Base-by-base conservation (phyloP, 1,139 yeast genomes). In the Barnettozyma hawaiiensis region DNA sequence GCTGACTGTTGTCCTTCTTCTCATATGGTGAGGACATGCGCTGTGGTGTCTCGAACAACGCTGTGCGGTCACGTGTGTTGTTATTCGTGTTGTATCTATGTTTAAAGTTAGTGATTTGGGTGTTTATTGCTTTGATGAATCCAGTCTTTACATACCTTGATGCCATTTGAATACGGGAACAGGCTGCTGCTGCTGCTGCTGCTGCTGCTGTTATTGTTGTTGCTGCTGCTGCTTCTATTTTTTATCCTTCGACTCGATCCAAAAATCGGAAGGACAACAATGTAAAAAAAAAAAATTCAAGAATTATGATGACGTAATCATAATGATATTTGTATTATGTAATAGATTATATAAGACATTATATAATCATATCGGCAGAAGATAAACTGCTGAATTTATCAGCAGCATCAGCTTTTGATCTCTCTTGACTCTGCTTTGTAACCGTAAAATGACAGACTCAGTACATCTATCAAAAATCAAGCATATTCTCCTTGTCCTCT, bases 401-500 rank as follows among this genome's bases (percentile, higher is more conserved):
- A 28, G 31, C 11, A 14, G 4, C 19, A 24, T 4, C 12, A 5
- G 7, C 27, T 12, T 22, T 11, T 12, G 5, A 24, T 12, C 5
- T 12, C 11, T 23, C 26, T n/a, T 23, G 12, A 4, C 16, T 26
- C 29, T 26, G 10, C 9, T n/a, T 8, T n/a, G 21, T 12, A 12
- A n/a, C 5, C n/a, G n/a, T n/a, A n/a, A 16, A 12, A 31, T 31
- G 33, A 18, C 33, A 5, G 28, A 22, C 29, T 26, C 29, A 11
- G 28, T 12, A 12, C 28, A 34, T 15, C 20, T 34, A 15, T 9
- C 28, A 23, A 68, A 74, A 42, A 83, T 90, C 35, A 81, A 81
- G 55, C 96, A 92, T 60, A 82, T 90, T 40, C 65, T 89, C 3
- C 71, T 92, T 37, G 84, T 92, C 2, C 71, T 92, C 1, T 85